Percentiles rank a stretch among this genome's conserved stretches.
phyloP scores from a whole-genome alignment of 768 basidiomycete species.

The Tricholoma bakamatsutake region DNA sequence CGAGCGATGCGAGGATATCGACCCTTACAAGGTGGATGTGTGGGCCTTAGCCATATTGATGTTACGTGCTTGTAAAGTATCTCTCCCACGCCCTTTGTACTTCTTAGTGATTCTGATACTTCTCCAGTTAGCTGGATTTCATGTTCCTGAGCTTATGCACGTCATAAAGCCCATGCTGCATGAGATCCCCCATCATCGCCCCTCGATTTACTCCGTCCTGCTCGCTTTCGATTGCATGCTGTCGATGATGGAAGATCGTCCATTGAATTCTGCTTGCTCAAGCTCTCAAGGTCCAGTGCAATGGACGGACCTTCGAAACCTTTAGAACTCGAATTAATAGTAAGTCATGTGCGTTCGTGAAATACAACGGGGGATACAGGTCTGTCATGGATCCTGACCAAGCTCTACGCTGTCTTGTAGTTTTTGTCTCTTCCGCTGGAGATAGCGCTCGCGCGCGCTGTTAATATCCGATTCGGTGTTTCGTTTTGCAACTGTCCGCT shows the following conservation, averaged over 20 bases:
- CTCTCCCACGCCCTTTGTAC: slow-evolving; percentile 6
- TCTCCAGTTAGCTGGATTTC: slow-evolving; percentile 47
- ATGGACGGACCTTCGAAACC: not conserved
- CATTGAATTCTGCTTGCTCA: slow-evolving; percentile 16
- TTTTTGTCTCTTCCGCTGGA: slow-evolving; percentile 74
- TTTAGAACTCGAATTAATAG: not conserved
- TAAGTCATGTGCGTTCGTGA: not conserved
- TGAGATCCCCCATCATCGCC: slow-evolving; percentile 44
- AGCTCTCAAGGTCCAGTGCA: slow-evolving; percentile 8
- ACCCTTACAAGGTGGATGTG: slow-evolving; percentile 70
- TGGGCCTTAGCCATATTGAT: slow-evolving; percentile 68
- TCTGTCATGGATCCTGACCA: not conserved
- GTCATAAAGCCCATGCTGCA: slow-evolving; percentile 58
- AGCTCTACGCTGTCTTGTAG: slow-evolving; percentile 37
- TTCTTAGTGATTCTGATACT: slow-evolving; percentile 6
- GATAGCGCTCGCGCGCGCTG: slow-evolving; percentile 68
- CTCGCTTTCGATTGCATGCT: slow-evolving; percentile 46
- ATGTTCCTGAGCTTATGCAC: slow-evolving; percentile 53
- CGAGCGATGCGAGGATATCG: slow-evolving; percentile 39
- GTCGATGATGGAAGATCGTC: slow-evolving; percentile 32
- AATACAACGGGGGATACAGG: not conserved
- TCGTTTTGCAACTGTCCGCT: slow-evolving; percentile 62
- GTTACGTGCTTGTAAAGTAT: slow-evolving; percentile 59
- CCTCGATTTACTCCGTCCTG: slow-evolving; percentile 42
- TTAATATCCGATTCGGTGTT: slow-evolving; percentile 72